These are phyloP conservation scores for Malus sylvestris DNA, from an alignment of 306 rosid genomes.

Conservation along the genomic window DNA sequence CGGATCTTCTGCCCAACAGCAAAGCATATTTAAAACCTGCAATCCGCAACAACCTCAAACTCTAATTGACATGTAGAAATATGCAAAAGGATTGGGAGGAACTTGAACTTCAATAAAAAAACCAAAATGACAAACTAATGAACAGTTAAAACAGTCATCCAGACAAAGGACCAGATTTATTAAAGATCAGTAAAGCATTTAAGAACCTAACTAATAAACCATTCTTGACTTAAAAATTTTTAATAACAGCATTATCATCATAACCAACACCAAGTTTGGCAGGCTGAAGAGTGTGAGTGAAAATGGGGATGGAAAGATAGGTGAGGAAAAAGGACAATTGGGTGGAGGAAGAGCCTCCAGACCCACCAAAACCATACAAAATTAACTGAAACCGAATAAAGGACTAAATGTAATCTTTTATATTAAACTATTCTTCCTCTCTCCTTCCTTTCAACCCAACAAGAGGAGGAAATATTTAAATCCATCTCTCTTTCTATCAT, in stretches of 20 bases:
- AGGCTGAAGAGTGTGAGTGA: too few species aligned
- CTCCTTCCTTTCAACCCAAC: background rate
- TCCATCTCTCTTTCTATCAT: background rate
- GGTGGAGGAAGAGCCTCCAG: background rate
- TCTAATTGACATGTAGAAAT: constrained; percentile 1
- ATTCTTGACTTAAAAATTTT: background rate
- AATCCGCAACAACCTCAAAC: constrained; percentile 4
- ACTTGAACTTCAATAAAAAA: background rate
- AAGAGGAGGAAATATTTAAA: background rate
- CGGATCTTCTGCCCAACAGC: constrained; percentile 89
- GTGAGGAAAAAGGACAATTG: background rate
- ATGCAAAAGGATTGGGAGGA: background rate
- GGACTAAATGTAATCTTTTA: background rate
- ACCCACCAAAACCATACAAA: background rate
- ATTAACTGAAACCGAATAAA: background rate
- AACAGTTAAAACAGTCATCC: constrained; percentile 5
- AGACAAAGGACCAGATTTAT: background rate
- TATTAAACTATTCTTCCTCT: background rate
- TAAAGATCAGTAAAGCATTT: background rate
- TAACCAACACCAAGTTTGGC: background rate
- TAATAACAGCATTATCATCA: background rate
- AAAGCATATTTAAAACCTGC: constrained; percentile 82
- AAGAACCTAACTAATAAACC: background rate
- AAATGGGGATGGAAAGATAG: background rate
- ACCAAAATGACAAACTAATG: background rate